A percentile compares a stretch with the other conserved stretches of the same genome.
These are phyloP conservation scores for Calonectria naviculata DNA, from an alignment of 2,329 filamentous ascomycete genomes.

Conservation along the genomic window DNA sequence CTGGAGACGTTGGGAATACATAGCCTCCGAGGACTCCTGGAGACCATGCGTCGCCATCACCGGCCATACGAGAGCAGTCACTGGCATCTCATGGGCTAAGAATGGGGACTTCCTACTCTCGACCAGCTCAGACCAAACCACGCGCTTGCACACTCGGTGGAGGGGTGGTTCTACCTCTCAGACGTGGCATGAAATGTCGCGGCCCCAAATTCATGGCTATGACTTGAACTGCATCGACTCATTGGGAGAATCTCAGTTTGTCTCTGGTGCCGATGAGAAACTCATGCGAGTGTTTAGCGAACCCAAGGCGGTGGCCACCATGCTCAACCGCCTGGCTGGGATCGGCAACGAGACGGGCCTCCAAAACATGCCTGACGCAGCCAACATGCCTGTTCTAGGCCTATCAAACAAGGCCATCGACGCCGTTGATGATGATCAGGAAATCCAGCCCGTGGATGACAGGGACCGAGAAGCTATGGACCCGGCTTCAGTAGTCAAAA, in stretches of 20 bases:
- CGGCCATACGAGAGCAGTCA: constrained; percentile 86
- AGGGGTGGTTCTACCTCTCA: constrained; percentile 54
- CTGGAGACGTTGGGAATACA: constrained; percentile 87
- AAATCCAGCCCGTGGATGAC: constrained; percentile 55
- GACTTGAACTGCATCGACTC: constrained; percentile 94
- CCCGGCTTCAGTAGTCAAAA: constrained; percentile 65
- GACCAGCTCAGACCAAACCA: constrained; percentile 93
- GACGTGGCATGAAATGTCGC: constrained; percentile 95
- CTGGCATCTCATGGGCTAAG: constrained; percentile 85
- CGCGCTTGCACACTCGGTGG: constrained; percentile 87
- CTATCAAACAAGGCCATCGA: constrained; percentile 95
- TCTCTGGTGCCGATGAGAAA: constrained; percentile 97
- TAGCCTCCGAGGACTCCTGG: constrained; percentile 75
- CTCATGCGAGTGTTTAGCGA: constrained; percentile 95
- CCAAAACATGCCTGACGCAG: constrained; percentile 79
- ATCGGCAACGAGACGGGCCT: constrained; percentile 57
- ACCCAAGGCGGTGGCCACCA: constrained; percentile 82
- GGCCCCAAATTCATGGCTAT: constrained; percentile 98
- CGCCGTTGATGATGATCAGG: constrained; percentile 61
- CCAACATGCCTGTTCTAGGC: constrained; percentile 93
- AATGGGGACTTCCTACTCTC: constrained; percentile 88
- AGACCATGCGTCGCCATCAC: constrained; percentile 79
- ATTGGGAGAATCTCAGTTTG: constrained; percentile 79
- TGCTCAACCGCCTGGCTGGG: constrained; percentile 76
- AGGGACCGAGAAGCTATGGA: constrained; percentile 66